Base-by-base conservation (phyloP, 148 eudicot species). In the Mesembryanthemum crystallinum region DNA sequence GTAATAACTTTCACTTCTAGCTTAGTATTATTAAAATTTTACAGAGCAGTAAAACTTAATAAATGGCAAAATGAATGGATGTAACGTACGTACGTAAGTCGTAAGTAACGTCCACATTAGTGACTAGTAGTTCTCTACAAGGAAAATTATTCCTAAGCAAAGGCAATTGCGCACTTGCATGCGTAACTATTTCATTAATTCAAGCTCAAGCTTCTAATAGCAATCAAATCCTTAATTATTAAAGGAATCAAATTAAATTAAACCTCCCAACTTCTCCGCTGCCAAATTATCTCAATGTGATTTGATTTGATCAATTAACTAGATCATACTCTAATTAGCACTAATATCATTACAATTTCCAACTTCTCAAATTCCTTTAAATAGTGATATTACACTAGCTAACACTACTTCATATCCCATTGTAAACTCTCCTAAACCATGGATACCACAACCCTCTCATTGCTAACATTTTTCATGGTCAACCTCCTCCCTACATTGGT, bases 201-300 rank as follows among this genome's bases (percentile, higher is more conserved):
- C 42, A 30, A 49, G 55, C 21, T 47, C 15, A 25, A 14, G 29
- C 72, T 49, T 47, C 59, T 25, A 47, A 20, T 69, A 49, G 72
- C 27, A 69, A 69, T 49, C 58, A 0, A 25, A 52, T 43, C 45
- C 25, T n/a, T n/a, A n/a, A n/a, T n/a, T 47, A 47, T 69, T 27
- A 27, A 69, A 27, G 72, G 72, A 69, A 69, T 69, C 72, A 69
- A 35, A 35, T 35, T 35, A 35, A 35, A n/a, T n/a, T n/a, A n/a
- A 69, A 69, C 59, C 72, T 54, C 59, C 45, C 72, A 69, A 69
- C 72, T 69, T 69, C 72, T 59, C 21, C 57, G 61, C 51, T 25
- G 3, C 47, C 20, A 37, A n/a, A n/a, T n/a, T 64, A 10, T 37
- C 71, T 23, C 20, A 14, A 9, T 43, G 43, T 17, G n/a, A 68